These are phyloP conservation scores for Thielaviopsis cerberus DNA, from an alignment of 2,329 filamentous ascomycete species.

Conservation along the genomic window DNA sequence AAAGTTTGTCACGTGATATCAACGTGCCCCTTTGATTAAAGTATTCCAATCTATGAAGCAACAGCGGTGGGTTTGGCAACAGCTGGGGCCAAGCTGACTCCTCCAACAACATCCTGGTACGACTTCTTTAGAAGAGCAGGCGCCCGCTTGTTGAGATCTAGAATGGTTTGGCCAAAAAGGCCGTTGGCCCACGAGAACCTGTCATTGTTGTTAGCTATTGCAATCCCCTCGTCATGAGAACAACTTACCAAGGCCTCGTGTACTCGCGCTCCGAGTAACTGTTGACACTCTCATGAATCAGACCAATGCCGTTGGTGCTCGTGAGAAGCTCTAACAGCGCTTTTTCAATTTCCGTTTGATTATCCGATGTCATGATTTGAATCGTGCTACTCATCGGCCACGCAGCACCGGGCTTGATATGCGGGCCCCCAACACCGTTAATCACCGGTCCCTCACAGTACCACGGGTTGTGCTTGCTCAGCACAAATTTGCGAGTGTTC, in stretches of 20 bases:
- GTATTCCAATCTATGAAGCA: background rate
- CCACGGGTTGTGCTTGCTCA: slow-evolving; percentile 62
- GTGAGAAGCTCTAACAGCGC: slow-evolving; percentile 23
- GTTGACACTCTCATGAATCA: slow-evolving; percentile 29
- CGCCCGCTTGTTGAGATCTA: slow-evolving; percentile 56
- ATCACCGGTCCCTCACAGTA: slow-evolving; percentile 49
- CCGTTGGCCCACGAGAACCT: slow-evolving; percentile 85
- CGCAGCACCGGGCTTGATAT: slow-evolving; percentile 40
- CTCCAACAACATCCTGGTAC: slow-evolving; percentile 22
- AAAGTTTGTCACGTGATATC: too few species aligned
- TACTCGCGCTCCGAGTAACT: slow-evolving; percentile 18
- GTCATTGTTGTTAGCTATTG: background rate
- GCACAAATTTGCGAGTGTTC: slow-evolving; percentile 62
- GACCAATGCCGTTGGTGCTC: slow-evolving; percentile 24
- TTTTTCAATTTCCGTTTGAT: slow-evolving; percentile 20
- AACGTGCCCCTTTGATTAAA: too few species aligned
- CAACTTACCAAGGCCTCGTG: slow-evolving; percentile 21
- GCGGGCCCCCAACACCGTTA: slow-evolving; percentile 50
- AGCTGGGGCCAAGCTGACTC: background rate
- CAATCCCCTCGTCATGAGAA: background rate
- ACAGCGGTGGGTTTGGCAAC: background rate
- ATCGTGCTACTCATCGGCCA: slow-evolving; percentile 41
- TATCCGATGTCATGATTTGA: slow-evolving; percentile 28
- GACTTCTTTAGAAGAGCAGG: slow-evolving; percentile 40
- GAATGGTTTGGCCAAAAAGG: slow-evolving; percentile 65